Percentiles rank a stretch among this genome's conserved stretches.
Conservation (phyloP, 345 rosid genomes). For the Citrus medica region DNA sequence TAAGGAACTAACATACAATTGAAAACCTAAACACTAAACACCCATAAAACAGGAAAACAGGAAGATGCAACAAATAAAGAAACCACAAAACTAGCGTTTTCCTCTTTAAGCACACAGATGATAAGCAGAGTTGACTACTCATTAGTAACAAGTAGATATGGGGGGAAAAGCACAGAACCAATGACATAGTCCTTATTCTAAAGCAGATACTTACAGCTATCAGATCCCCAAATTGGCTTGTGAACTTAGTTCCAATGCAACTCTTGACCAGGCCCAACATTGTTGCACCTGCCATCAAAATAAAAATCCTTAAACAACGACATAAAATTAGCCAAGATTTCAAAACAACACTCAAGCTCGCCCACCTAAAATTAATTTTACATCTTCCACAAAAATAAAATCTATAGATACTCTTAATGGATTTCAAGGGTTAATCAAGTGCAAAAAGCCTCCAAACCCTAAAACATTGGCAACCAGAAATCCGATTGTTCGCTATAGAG, state of each 20-base stretch:
- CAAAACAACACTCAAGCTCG: background rate
- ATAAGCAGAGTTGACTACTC: background rate
- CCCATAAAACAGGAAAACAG: background rate
- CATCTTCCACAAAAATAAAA: background rate
- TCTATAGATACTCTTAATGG: background rate
- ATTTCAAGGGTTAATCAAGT: background rate
- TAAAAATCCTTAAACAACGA: background rate
- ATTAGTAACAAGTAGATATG: background rate
- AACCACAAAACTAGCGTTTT: background rate
- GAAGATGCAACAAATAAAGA: background rate
- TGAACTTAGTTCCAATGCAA: conserved; percentile 93
- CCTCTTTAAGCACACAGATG: background rate
- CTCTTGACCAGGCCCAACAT: conserved; percentile 84
- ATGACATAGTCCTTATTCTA: background rate
- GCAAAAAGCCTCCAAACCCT: background rate
- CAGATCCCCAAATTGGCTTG: conserved; percentile 90
- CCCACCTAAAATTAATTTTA: background rate
- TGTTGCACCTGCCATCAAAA: conserved; percentile 44
- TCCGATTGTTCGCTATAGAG: background rate
- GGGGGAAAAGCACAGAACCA: background rate
- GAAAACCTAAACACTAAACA: background rate
- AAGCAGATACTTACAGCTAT: conserved; percentile 71
- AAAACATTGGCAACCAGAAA: background rate
- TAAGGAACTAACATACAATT: background rate
- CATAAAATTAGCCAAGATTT: background rate